Conservation (phyloP, 1,284 basidiomycete genomes). For the Irpex lacteus region DNA sequence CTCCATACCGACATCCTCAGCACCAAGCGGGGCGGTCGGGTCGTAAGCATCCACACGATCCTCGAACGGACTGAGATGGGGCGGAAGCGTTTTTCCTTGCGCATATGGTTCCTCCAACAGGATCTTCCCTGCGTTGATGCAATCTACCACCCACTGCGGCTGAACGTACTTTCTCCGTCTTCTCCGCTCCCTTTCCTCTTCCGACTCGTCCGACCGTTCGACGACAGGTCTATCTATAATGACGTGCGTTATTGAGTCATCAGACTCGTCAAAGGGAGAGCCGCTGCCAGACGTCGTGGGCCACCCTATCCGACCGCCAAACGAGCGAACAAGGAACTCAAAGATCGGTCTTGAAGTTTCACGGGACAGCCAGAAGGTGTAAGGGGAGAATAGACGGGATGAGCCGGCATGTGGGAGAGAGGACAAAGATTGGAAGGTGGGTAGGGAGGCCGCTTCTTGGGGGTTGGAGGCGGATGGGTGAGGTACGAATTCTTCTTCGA, state of each 20-base stretch:
- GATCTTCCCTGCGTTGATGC: constrained; percentile 85
- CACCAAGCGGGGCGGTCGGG: constrained; percentile 41
- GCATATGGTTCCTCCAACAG: constrained; percentile 85
- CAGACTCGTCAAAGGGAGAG: constrained; percentile 72
- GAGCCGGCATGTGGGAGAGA: constrained; percentile 52
- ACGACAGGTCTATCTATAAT: constrained; percentile 87
- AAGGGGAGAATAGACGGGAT: constrained; percentile 77
- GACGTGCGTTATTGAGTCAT: constrained; percentile 91
- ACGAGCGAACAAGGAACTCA: constrained; percentile 92
- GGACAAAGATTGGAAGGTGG: constrained; percentile 77
- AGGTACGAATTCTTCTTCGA: constrained; percentile 70
- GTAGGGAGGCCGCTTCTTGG: constrained; percentile 55
- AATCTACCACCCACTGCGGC: constrained; percentile 98
- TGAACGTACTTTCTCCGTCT: constrained; percentile 86
- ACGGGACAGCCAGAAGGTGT: constrained; percentile 93
- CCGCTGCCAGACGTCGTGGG: constrained; percentile 81
- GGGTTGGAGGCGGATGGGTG: constrained; percentile 63
- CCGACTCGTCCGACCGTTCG: constrained; percentile 47
- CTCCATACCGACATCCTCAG: constrained; percentile 35
- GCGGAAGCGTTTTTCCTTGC: constrained; percentile 87
- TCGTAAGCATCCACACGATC: constrained; percentile 80
- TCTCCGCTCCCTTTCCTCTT: constrained; percentile 61
- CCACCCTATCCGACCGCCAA: constrained; percentile 92
- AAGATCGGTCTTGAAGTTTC: constrained; percentile 92
- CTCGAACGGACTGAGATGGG: constrained; percentile 95